Evolutionary conservation across 192 early-diverging fungal species (phyloP).

Genomic region (Neocallimastix lanati): DNA sequence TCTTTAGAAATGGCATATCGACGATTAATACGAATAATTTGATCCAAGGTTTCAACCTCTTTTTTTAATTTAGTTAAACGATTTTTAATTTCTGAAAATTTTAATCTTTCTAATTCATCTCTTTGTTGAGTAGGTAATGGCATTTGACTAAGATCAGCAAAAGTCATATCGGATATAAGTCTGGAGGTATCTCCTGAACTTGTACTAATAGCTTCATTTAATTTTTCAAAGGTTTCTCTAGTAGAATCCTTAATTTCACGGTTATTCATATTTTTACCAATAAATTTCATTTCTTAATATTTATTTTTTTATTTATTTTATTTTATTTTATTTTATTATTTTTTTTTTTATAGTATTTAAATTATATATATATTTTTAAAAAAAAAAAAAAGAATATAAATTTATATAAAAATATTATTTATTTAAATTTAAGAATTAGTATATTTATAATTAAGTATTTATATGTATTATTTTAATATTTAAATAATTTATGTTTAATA

Average conservation of each 20-base stretch:
- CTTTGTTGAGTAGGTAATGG: not conserved
- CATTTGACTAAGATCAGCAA: not conserved
- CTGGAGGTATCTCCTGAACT: not conserved
- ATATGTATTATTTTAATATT: too few species aligned
- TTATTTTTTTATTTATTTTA: too few species aligned
- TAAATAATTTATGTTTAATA: too few species aligned
- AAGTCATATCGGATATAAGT: not conserved
- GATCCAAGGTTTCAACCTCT: not conserved
- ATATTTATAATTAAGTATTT: too few species aligned
- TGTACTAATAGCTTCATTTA: not conserved
- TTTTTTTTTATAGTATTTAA: too few species aligned
- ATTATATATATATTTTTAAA: too few species aligned
- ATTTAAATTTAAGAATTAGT: too few species aligned
- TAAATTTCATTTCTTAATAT: not conserved
- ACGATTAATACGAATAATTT: not conserved
- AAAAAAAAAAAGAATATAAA: too few species aligned
- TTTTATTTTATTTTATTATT: too few species aligned
- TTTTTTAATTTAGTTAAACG: not conserved
- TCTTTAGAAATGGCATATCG: not conserved
- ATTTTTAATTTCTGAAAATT: not conserved
- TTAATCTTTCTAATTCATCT: not conserved
- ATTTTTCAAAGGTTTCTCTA: not conserved
- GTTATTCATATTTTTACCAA: not conserved
- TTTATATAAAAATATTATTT: too few species aligned
- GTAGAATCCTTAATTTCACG: not conserved